Evolutionary conservation across 2,329 filamentous ascomycete genomes (phyloP), one percentile per base, ranked within the genome.

Genomic region (Sporothrix pallida): DNA sequence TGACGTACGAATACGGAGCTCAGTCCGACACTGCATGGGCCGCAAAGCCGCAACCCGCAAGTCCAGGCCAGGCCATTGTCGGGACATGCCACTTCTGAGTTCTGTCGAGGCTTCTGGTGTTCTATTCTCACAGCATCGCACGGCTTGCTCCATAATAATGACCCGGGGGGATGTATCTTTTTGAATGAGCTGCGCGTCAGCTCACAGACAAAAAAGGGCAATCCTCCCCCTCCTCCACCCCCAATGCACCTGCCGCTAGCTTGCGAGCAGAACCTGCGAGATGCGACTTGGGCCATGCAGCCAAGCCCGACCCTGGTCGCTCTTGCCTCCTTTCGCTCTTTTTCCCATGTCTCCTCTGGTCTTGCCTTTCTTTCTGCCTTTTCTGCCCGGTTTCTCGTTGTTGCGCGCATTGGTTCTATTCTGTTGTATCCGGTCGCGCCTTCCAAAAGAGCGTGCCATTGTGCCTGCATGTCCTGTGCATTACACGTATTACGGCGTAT

Each of bases 201-300:
- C 69, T 72, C 70, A 63, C 70, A 65, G 70, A 65, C 44, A 17
- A 37, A 37, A 52, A 69, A 69, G 48, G 67, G 46, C 67, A 54
- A 42, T 54, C 67, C 23, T 37, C 31, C 15, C 56, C 15, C 70
- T 52, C 44, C 70, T 54, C 58, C 56, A 71, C 70, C 44, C 54
- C 56, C 37, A 37, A 62, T 60, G 69, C 68, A 20, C 54, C 70
- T 71, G 70, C 42, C 54, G 56, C 70, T 52, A 71, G 70, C 42
- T 62, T 46, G 46, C n/a, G 31, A 46, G 37, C 60, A 72, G 48
- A 56, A 58, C 60, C 60, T 46, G 60, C 71, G 71, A 72, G 71
- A 72, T 72, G 48, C 60, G 60, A 56, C 60, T 65, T 72, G 62
- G 71, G 31, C 70, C 56, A 65, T 65, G 71, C 71, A 67, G 71